Base-by-base conservation (phyloP, 208 protist genomes). In the Crithidia thermophila region DNA sequence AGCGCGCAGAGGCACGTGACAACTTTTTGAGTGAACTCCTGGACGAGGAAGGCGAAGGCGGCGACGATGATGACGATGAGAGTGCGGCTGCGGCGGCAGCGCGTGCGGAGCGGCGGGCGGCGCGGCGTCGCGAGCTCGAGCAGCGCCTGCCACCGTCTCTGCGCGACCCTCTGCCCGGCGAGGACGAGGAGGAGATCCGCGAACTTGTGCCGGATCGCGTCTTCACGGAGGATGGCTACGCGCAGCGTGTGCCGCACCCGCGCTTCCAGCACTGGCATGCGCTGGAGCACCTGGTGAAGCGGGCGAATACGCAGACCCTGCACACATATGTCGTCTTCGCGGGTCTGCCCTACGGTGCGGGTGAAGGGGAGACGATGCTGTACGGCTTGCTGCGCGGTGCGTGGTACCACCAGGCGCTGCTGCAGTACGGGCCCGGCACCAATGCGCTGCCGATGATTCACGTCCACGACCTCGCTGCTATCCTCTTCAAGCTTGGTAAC, bases 401-500 rank as follows among this genome's bases (percentile, higher is more conserved):
- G 14, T 97, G 90, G 91, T 60, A 84, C n/a, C 80, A 94, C 49
- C 53, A 80, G 21, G 43, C 52, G 16, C 56, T 98, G 18, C 83
- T 77, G 18, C 75, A 87, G 33, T 95, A 93, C 62, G 87, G 93
- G 11, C 50, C 79, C 53, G 95, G 95, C 25, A 67, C 75, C 36
- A 98, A 98, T 67, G 66, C 82, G 27, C 68, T 98, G 27, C 93
- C 96, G 14, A 95, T 94, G 69, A 97, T 98, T 46, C 95, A 98
- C 74, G 88, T 98, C 4, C 69, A 90, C 40, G 96, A 98, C 72
- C 75, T 98, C 16, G 85, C 91, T 20, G 71, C 66, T 3, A 82
- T 96, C 20, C 67, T 93, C 18, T 89, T 77, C 52, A 72, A 87
- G 49, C 63, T 97, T 18, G 87, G 85, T n/a, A 80, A 82, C 27